These are phyloP conservation scores for Pugionium dolabratum DNA, from an alignment of 345 rosid species.

Conservation along the genomic window DNA sequence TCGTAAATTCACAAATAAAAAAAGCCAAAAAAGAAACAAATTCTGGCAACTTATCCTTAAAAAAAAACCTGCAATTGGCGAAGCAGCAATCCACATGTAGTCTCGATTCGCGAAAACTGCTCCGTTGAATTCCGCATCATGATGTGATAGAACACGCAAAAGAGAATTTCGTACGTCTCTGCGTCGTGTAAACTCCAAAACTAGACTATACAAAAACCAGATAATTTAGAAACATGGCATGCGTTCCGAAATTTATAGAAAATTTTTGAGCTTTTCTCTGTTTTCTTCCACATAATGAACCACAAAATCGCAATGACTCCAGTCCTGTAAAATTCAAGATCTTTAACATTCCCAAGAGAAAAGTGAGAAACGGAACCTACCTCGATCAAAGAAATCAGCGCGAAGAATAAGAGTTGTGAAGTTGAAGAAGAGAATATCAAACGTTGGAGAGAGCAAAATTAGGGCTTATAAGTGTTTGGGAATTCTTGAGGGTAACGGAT, in stretches of 20 bases:
- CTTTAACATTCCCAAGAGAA: conserved; percentile 2
- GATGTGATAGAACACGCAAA: neutral
- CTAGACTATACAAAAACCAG: neutral
- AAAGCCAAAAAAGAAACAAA: neutral
- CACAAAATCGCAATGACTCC: conserved; percentile 1
- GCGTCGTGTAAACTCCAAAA: conserved; percentile 1
- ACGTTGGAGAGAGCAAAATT: conserved; percentile 17
- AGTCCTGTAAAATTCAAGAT: neutral
- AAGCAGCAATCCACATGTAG: conserved; percentile 60
- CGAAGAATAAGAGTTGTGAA: neutral
- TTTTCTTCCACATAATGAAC: conserved; percentile 3
- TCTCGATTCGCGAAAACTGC: conserved; percentile 43
- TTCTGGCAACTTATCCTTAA: neutral
- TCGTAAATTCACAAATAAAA: neutral
- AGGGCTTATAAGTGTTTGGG: conserved; percentile 36
- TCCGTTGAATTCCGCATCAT: conserved; percentile 42
- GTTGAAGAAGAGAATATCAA: conserved; percentile 21
- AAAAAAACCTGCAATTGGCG: conserved; percentile 54
- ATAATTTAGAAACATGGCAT: neutral
- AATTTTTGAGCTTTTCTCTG: neutral
- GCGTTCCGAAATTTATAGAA: neutral
- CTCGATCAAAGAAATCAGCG: conserved; percentile 13
- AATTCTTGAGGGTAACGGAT: conserved; percentile 40
- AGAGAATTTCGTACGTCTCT: neutral
- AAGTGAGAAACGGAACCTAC: neutral